Evolutionary conservation across 805 yeast genomes (phyloP), one percentile per base, ranked within the genome.

Genomic region (Middelhovenomyces tepae): DNA sequence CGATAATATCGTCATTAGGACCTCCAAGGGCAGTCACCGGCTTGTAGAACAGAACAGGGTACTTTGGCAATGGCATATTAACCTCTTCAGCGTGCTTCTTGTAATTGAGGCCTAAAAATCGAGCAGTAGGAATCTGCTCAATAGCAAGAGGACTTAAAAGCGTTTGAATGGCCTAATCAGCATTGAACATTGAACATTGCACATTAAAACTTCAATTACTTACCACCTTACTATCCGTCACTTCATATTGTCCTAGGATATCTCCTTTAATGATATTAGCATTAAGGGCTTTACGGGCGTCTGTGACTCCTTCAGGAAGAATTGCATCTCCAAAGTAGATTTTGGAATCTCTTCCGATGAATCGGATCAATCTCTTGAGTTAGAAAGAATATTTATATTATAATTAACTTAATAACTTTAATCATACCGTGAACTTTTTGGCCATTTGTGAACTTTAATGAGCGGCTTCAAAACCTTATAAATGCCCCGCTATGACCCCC

Each of bases 101-200:
- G 44, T 69, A 73, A 48, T 72, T 72, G 51, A 72, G 57, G 1
- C 78, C 78, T 21, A 73, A 57, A 47, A 66, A 60, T 31, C 74
- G 54, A 14, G 71, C 54, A 1, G 67, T 60, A 4, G 51, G 53
- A 2, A 65, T 51, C 28, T 61, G 62, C 3, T 44, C 43, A n/a
- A 43, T 43, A 4, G 57, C 51, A 20, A 69, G 37, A 4, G 75
- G 75, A 3, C 65, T 43, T 32, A 69, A 46, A 9, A 69, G 51
- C 32, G 56, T 40, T 24, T 42, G 37, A 19, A 70, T 55, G 3
- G 55, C 46, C 41, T 37, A 9, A 11, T 16, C 15, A 18, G 21
- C 20, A 7, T 27, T n/a, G n/a, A n/a, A n/a, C n/a, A n/a, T n/a
- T n/a, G n/a, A n/a, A n/a, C n/a, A n/a, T n/a, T n/a, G n/a, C n/a